These are phyloP conservation scores for Xylaria venustula DNA, from an alignment of 495 filamentous ascomycete species.

Conservation along the genomic window DNA sequence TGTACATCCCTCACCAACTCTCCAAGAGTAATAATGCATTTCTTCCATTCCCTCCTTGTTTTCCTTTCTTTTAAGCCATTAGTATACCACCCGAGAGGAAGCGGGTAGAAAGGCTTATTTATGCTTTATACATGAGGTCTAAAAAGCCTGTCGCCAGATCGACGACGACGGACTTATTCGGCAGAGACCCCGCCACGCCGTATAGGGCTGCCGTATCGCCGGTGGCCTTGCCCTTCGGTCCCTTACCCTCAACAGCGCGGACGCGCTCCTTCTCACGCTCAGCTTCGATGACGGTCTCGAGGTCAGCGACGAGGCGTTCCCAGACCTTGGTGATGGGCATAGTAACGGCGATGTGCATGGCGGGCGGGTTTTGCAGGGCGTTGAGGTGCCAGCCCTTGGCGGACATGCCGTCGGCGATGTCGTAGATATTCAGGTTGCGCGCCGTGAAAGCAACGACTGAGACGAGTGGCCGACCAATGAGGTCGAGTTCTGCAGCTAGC, in stretches of 20 bases:
- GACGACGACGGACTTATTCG: conserved; percentile 91
- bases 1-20: no score
- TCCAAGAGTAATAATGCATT: no score
- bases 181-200: conserved; percentile 90
- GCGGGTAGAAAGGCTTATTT: neutral
- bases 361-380: conserved; percentile 84
- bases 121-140: conserved; percentile 91
- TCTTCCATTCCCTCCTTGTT: no score
- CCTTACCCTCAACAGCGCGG: conserved; percentile 69
- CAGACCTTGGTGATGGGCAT: conserved; percentile 77
- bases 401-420: conserved; percentile 82
- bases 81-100: neutral
- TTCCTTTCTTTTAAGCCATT: no score
- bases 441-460: conserved; percentile 87
- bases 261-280: conserved; percentile 68
- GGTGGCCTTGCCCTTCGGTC: conserved; percentile 58
- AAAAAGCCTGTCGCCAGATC: conserved; percentile 89
- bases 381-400: conserved; percentile 92
- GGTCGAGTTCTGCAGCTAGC: conserved; percentile 67
- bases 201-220: conserved; percentile 88
- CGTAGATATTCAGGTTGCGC: conserved; percentile 76
- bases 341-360: conserved; percentile 97
- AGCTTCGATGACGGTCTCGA: conserved; percentile 73
- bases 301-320: conserved; percentile 73
- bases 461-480: conserved; percentile 84